Conservation (phyloP, 2,329 filamentous ascomycete species). For the Aureobasidium sp. region DNA sequence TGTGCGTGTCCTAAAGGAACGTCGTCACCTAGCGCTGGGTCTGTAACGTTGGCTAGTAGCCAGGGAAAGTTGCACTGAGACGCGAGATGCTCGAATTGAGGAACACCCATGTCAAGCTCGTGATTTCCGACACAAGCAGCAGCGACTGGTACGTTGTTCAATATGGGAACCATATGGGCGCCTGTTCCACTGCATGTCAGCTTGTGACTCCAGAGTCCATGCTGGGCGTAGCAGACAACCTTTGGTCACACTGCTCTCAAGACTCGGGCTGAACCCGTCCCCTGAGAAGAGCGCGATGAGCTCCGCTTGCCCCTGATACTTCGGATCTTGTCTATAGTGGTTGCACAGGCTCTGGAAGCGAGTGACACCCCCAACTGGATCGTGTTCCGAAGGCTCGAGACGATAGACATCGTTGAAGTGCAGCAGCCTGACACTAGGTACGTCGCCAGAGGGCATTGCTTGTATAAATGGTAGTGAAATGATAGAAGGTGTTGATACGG, state of each 20-base stretch:
- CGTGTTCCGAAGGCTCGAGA: conserved; percentile 66
- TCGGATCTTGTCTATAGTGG: conserved; percentile 60
- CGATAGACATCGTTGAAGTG: conserved; percentile 97
- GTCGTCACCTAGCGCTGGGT: conserved; percentile 69
- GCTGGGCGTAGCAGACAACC: conserved; percentile 38
- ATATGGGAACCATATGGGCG: conserved; percentile 77
- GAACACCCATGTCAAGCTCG: conserved; percentile 84
- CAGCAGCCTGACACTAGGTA: conserved; percentile 68
- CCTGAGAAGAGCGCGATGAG: conserved; percentile 80
- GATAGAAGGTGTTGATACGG: not conserved
- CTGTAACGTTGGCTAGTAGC: conserved; percentile 81
- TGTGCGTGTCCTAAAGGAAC: conserved; percentile 69
- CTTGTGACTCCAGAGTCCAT: not conserved
- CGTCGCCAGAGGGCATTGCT: not conserved
- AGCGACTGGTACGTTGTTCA: conserved; percentile 71
- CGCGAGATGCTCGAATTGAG: conserved; percentile 67
- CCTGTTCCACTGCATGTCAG: conserved; percentile 35
- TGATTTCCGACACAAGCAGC: conserved; percentile 86
- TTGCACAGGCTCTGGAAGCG: conserved; percentile 74
- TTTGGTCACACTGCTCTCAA: conserved; percentile 86
- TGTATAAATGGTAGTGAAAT: not conserved
- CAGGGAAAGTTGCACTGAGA: conserved; percentile 77
- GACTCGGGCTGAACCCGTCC: conserved; percentile 84
- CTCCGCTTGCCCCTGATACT: conserved; percentile 56
- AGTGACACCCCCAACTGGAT: conserved; percentile 74